A percentile compares a stretch with the other conserved stretches of the same genome.
Conservation (phyloP, 352 stramenopile genomes). For the Globisporangium solare region DNA sequence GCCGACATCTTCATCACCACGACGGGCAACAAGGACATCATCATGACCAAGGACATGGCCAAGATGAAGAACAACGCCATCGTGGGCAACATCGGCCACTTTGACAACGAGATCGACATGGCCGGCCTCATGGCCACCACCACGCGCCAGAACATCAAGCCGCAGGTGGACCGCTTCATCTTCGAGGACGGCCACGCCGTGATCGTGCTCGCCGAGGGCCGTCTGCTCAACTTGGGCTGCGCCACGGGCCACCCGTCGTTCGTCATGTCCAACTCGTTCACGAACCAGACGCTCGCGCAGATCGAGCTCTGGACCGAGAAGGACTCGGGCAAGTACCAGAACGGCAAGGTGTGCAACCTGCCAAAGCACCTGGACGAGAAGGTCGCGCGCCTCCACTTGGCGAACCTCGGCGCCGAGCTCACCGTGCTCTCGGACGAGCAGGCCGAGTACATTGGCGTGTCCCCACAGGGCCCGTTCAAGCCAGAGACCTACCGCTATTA, state of each 20-base stretch:
- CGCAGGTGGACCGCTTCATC: conserved; percentile 98
- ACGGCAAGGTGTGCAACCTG: conserved; percentile 97
- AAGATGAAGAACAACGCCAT: conserved; percentile 99
- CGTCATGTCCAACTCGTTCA: conserved; percentile 99
- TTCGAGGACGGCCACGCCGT: conserved; percentile 95
- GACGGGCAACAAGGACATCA: conserved; percentile 99
- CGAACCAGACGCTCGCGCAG: conserved; percentile 98
- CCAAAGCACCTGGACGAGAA: conserved; percentile 99
- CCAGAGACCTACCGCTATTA: conserved; percentile 98
- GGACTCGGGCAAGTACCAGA: conserved; percentile 93
- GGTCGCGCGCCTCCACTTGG: conserved; percentile 96
- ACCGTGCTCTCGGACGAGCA: conserved; percentile 94
- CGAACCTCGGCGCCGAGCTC: conserved; percentile 94
- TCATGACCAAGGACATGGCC: conserved; percentile 94
- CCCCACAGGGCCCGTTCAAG: conserved; percentile 95
- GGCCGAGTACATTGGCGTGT: conserved; percentile 97
- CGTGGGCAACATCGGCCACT: conserved; percentile 99
- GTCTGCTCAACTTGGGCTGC: conserved; percentile 98
- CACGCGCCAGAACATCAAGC: conserved; percentile 98
- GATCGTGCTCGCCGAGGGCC: conserved; percentile 97
- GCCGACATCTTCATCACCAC: conserved; percentile 99
- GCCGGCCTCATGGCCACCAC: conserved; percentile 84
- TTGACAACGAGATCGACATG: conserved; percentile 99
- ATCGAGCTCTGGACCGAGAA: conserved; percentile 98
- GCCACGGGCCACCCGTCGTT: conserved; percentile 98